These are phyloP conservation scores for Colletotrichum liriopes DNA, from an alignment of 2,329 filamentous ascomycete species.

Conservation along the genomic window DNA sequence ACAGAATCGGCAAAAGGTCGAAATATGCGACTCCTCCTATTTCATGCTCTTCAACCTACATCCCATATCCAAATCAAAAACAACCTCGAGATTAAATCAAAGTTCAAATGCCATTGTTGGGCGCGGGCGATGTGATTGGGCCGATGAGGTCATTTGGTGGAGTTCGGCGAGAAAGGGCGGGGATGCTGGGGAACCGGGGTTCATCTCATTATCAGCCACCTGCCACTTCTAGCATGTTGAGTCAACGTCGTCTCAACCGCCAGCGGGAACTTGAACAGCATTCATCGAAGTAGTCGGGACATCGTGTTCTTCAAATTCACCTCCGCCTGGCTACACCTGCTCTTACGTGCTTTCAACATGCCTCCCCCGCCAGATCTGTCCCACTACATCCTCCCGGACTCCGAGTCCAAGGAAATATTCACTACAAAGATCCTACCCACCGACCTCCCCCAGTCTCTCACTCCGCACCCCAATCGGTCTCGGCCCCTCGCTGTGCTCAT, in stretches of 20 bases:
- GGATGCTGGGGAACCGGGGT: not conserved
- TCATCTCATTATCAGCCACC: not conserved
- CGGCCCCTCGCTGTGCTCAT: constrained; percentile 59
- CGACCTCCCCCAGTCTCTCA: constrained; percentile 50
- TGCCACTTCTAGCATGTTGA: not conserved
- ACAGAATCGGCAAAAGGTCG: not conserved
- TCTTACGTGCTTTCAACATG: constrained; percentile 13
- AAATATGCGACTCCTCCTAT: too few relatives aligned
- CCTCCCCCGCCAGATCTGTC: constrained; percentile 49
- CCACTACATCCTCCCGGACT: constrained; percentile 51
- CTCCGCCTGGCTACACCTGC: not conserved
- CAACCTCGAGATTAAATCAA: not conserved
- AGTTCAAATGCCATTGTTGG: not conserved
- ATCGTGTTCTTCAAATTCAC: too few relatives aligned
- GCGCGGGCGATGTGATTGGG: constrained; percentile 1
- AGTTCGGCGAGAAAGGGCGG: constrained; percentile 4
- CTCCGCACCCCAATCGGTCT: constrained; percentile 24
- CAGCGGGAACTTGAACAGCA: not conserved
- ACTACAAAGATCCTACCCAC: constrained; percentile 50
- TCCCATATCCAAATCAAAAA: not conserved
- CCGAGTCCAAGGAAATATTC: constrained; percentile 52
- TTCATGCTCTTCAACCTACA: not conserved
- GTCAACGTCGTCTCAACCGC: not conserved
- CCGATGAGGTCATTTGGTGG: constrained; percentile 13
- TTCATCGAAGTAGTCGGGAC: not conserved